Evolutionary conservation across 2,329 filamentous ascomycete species (phyloP).

Genomic region (Colletotrichum cordylinicola): DNA sequence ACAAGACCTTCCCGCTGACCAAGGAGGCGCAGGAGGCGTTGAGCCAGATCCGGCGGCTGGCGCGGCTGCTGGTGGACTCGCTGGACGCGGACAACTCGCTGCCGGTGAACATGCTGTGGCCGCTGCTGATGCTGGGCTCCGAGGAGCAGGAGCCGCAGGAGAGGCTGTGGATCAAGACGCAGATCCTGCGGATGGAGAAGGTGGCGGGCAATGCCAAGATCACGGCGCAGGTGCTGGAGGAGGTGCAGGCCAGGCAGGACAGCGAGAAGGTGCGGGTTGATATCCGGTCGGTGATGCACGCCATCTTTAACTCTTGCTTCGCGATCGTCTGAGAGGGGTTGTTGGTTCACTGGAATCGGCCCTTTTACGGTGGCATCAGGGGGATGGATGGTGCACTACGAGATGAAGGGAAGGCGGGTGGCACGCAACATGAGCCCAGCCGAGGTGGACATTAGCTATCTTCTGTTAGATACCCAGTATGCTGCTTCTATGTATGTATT

Average conservation of each 20-base stretch:
- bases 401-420: not conserved
- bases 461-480: not conserved
- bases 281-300: constrained; percentile 51
- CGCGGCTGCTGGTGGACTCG: constrained; percentile 48
- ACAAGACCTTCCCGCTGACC: constrained; percentile 58
- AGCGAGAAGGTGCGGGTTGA: constrained; percentile 44
- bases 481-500: not conserved
- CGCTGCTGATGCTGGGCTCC: constrained; percentile 59
- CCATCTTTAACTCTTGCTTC: constrained; percentile 57
- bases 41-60: constrained; percentile 52
- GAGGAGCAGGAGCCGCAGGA: constrained; percentile 57
- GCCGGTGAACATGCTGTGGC: constrained; percentile 64
- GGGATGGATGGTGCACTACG: not conserved
- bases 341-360: not conserved
- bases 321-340: constrained; percentile 45
- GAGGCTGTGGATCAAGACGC: constrained; percentile 54
- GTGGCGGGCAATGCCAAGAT: constrained; percentile 49
- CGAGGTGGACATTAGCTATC: not conserved
- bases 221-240: constrained; percentile 50
- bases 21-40: constrained; percentile 53
- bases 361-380: not conserved
- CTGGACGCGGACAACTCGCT: constrained; percentile 48
- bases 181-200: constrained; percentile 53
- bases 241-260: constrained; percentile 51
- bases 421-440: not conserved